phyloP scores from a whole-genome alignment of 2,329 filamentous ascomycete genomes.

The Metarhizium anisopliae region DNA sequence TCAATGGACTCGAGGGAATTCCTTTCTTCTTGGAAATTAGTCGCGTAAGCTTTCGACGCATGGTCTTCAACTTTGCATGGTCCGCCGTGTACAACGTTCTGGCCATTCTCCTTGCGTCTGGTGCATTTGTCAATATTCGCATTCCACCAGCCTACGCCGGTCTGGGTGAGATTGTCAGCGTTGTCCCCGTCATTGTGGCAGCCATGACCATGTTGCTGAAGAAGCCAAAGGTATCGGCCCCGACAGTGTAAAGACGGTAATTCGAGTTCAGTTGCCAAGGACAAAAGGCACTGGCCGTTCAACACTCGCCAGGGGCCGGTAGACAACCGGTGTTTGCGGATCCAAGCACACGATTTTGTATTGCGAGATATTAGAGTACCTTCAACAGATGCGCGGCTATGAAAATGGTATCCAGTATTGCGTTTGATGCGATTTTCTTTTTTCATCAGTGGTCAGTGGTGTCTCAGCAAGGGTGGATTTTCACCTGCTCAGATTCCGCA shows the following conservation, averaged over 20 bases:
- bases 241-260: background rate
- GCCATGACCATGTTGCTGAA: conserved; percentile 20
- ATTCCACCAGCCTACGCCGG: conserved; percentile 45
- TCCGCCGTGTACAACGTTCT: conserved; percentile 52
- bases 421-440: background rate
- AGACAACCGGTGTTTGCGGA: too few species aligned
- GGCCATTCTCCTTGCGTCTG: conserved; percentile 50
- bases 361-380: background rate
- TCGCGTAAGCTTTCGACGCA: conserved; percentile 26
- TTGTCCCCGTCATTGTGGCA: conserved; percentile 47
- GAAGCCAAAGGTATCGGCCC: conserved; percentile 7
- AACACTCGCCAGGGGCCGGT: background rate
- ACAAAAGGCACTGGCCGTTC: conserved; percentile 1
- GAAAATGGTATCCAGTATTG: background rate
- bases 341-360: background rate
- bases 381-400: background rate
- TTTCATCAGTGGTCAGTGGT: background rate
- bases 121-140: conserved; percentile 44
- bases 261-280: background rate
- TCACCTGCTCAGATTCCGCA: too few species aligned
- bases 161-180: conserved; percentile 55
- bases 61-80: conserved; percentile 56
- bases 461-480: background rate
- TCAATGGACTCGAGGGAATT: conserved; percentile 42
- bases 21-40: conserved; percentile 41